Conservation (phyloP, 495 filamentous ascomycete species). For the Melanomma pulvis-pyrius region DNA sequence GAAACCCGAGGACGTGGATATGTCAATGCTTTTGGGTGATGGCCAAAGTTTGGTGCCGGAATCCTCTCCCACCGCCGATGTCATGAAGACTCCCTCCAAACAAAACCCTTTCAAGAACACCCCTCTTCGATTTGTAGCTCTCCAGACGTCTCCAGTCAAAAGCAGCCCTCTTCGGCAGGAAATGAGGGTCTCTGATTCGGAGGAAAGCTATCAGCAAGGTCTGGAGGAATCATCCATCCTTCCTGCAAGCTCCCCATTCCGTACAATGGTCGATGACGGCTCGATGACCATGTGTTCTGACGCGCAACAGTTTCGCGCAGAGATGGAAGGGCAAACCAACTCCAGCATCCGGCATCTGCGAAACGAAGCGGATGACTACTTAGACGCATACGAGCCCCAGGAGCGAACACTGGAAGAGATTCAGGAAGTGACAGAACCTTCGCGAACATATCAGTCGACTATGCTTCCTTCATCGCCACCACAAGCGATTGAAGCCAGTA, state of each 20-base stretch:
- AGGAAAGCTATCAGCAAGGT: slow-evolving; percentile 6
- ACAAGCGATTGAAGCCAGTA: slow-evolving; percentile 14
- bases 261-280: slow-evolving; percentile 22
- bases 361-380: slow-evolving; percentile 27
- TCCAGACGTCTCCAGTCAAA: slow-evolving; percentile 16
- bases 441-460: slow-evolving; percentile 8
- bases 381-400: slow-evolving; percentile 18
- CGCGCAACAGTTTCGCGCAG: slow-evolving; percentile 15
- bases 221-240: slow-evolving; percentile 17
- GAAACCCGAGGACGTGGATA: slow-evolving; percentile 21
- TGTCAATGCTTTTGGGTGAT: slow-evolving; percentile 20
- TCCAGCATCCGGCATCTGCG: slow-evolving; percentile 32
- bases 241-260: slow-evolving; percentile 29
- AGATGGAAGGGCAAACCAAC: slow-evolving; percentile 20
- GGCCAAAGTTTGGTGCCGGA: slow-evolving; percentile 22
- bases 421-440: slow-evolving; percentile 29
- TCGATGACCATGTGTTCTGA: slow-evolving; percentile 8
- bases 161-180: slow-evolving; percentile 24
- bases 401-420: slow-evolving; percentile 28
- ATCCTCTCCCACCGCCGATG: slow-evolving; percentile 7
- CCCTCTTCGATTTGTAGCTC: slow-evolving; percentile 17
- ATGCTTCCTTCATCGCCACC: slow-evolving; percentile 21
- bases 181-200: slow-evolving; percentile 16
- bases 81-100: slow-evolving; percentile 1
- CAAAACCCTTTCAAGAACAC: slow-evolving; percentile 22